Conservation (phyloP, 306 rosid species). For the Geum urbanum region DNA sequence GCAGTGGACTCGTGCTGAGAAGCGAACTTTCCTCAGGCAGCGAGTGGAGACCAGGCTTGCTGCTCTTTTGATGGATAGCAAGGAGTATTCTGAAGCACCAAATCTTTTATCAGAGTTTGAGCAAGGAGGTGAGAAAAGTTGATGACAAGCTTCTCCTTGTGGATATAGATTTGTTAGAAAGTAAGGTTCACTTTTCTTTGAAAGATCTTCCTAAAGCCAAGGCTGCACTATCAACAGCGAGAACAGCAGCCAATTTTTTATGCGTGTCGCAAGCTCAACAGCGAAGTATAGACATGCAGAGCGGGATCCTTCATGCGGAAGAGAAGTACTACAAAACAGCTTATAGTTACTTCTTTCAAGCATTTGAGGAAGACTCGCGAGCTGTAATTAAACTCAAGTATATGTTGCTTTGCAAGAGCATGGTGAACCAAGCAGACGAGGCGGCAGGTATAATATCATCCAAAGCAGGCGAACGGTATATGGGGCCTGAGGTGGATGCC, state of each 20-base stretch:
- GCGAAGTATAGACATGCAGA: constrained; percentile 87
- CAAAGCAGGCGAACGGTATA: constrained; percentile 63
- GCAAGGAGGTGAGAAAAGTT: constrained; percentile 85
- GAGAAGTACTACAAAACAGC: constrained; percentile 89
- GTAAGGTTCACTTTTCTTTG: constrained; percentile 82
- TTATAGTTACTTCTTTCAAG: constrained; percentile 86
- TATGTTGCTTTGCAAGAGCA: constrained; percentile 75
- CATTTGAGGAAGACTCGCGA: constrained; percentile 84
- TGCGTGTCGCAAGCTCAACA: constrained; percentile 94
- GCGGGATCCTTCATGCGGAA: constrained; percentile 91
- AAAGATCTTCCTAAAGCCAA: constrained; percentile 95
- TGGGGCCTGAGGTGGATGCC: constrained; percentile 81
- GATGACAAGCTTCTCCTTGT: constrained; percentile 95
- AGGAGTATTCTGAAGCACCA: constrained; percentile 79
- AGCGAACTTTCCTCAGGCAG: constrained; percentile 82
- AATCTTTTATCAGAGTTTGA: constrained; percentile 68
- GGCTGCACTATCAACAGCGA: constrained; percentile 87
- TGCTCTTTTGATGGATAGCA: constrained; percentile 78
- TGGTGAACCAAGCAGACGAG: constrained; percentile 82
- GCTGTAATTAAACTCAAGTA: constrained; percentile 82
- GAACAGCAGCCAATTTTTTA: constrained; percentile 92
- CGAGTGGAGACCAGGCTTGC: constrained; percentile 93
- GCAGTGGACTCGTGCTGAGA: constrained; percentile 82
- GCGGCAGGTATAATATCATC: constrained; percentile 74
- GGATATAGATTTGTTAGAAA: constrained; percentile 85